These are phyloP conservation scores for Tremella fuciformis DNA, from an alignment of 768 basidiomycete genomes.

Conservation along the genomic window DNA sequence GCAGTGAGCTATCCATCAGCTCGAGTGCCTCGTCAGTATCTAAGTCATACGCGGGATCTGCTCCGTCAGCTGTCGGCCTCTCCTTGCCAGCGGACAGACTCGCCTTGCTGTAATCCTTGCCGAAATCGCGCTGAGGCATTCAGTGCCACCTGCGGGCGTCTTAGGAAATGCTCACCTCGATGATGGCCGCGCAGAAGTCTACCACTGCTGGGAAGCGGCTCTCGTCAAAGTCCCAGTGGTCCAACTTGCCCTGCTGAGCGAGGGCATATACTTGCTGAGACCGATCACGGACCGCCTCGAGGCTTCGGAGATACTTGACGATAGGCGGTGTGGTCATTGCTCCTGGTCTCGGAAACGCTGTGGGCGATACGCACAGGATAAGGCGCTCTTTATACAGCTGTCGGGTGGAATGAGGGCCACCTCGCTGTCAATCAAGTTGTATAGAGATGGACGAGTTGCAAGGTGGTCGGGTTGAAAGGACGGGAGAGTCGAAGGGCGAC, in stretches of 20 bases:
- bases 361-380: too few relatives aligned
- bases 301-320: constrained; percentile 51
- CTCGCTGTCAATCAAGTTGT: too few relatives aligned
- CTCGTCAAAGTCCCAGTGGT: constrained; percentile 83
- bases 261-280: constrained; percentile 75
- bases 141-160: neutral
- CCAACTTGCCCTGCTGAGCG: constrained; percentile 67
- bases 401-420: too few relatives aligned
- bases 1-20: constrained; percentile 24
- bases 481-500: too few relatives aligned
- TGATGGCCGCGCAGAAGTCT: constrained; percentile 71
- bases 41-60: neutral
- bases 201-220: constrained; percentile 69
- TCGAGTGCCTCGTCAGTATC: neutral
- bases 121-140: constrained; percentile 71
- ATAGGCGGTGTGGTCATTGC: constrained; percentile 9
- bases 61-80: too few relatives aligned
- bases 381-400: too few relatives aligned
- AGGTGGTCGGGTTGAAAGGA: too few relatives aligned
- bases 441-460: too few relatives aligned
- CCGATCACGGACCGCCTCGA: constrained; percentile 79
- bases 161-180: constrained; percentile 62
- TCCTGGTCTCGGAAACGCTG: too few relatives aligned
- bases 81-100: neutral
- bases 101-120: constrained; percentile 59